Conservation (phyloP, 495 filamentous ascomycete species). For the Corynascus novoguineensis region DNA sequence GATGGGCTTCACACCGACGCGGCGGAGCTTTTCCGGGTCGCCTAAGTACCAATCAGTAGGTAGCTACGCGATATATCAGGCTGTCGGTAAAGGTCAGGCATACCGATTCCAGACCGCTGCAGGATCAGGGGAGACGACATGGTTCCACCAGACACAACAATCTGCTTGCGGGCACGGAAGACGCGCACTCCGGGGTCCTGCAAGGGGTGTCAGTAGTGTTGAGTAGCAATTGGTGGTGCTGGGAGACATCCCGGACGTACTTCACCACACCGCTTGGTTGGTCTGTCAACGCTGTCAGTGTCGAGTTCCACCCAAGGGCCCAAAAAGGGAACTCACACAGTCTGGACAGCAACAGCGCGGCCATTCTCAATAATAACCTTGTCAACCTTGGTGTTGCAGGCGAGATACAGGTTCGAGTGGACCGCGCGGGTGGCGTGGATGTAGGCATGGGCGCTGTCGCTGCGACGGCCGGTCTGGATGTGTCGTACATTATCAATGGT, state of each 20-base stretch:
- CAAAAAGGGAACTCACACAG: slow-evolving; percentile 29
- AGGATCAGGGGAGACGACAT: slow-evolving; percentile 73
- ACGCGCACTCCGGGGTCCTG: slow-evolving; percentile 33
- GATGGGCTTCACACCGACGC: slow-evolving; percentile 63
- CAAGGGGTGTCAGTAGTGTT: slow-evolving; percentile 30
- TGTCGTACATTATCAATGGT: neutral
- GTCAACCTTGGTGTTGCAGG: slow-evolving; percentile 77
- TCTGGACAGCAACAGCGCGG: slow-evolving; percentile 57
- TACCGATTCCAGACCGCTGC: slow-evolving; percentile 62
- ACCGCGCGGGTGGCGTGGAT: slow-evolving; percentile 63
- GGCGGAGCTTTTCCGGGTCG: slow-evolving; percentile 67
- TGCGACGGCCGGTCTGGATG: slow-evolving; percentile 55
- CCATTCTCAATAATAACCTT: slow-evolving; percentile 71
- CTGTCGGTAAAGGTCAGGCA: neutral
- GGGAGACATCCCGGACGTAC: slow-evolving; percentile 5
- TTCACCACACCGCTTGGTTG: slow-evolving; percentile 36
- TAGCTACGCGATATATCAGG: neutral
- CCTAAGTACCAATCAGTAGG: slow-evolving; percentile 19
- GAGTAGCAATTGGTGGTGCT: neutral
- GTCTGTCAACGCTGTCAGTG: slow-evolving; percentile 20
- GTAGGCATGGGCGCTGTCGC: slow-evolving; percentile 72
- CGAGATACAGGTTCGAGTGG: slow-evolving; percentile 66
- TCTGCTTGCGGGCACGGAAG: slow-evolving; percentile 70
- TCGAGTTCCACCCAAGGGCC: neutral
- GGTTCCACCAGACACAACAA: slow-evolving; percentile 75